Evolutionary conservation across 164 flowering plant species (phyloP), one percentile per base, ranked within the genome.

Genomic region (Vitis riparia): DNA sequence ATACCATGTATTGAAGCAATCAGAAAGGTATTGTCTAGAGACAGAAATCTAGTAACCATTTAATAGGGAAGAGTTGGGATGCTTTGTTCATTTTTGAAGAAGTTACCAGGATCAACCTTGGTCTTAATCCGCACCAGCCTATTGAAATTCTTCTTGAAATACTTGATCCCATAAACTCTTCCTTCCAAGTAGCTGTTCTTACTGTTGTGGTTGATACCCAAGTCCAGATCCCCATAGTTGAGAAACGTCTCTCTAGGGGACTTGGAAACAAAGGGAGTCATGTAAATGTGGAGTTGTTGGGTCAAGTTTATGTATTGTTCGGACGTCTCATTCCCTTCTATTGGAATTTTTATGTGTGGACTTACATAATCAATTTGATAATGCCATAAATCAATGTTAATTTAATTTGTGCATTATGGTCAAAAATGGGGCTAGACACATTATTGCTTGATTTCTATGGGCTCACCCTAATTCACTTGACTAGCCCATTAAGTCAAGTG

Each of bases 231-330:
- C 11, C 23, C 0, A 11, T 63, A 63, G 47, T 44, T 62, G 48
- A 63, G 17, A 16, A 37, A 63, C 0, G 66, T 4, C 16, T 1
- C 17, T 47, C 66, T 63, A 0, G 66, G 66, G 8, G 44, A 37
- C 19, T 48, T 63, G n/a, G 51, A 37, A 2, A 47, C 66, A 37
- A 63, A 37, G 8, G 66, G 53, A 5, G 66, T 48, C 66, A 63
- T 63, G 51, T 37, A 47, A 47, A 2, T 51, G 47, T 63, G 16
- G 5, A 77, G 73, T 62, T 62, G 59, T 65, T 77, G 55, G 3
- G 58, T 66, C 59, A 56, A 27, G 32, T 27, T 51, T 1, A 73
- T 16, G 66, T 69, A 55, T 2, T 16, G 9, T 3, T 73, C 16
- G 9, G 65, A 62, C 9, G 60, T 60, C 30, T 60, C 74, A 3